Conservation (phyloP, 768 basidiomycete genomes). For the Suillus variegatus region DNA sequence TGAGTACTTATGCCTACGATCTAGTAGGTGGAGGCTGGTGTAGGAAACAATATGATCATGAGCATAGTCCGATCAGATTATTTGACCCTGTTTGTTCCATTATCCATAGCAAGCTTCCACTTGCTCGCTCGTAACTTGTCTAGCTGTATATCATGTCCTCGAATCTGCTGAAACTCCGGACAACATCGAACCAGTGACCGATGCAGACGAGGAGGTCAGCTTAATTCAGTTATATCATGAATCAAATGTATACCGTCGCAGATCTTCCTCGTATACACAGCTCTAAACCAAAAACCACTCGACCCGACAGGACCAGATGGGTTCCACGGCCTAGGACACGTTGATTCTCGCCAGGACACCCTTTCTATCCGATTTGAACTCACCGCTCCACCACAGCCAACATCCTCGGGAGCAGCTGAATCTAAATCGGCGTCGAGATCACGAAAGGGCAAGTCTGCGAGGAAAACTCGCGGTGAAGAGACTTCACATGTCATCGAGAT, state of each 20-base stretch:
- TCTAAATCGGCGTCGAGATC: constrained; percentile 16
- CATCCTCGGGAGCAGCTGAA: constrained; percentile 6
- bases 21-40: no score
- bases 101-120: not conserved
- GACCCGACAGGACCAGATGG: constrained; percentile 31
- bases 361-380: constrained; percentile 60
- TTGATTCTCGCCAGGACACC: constrained; percentile 61
- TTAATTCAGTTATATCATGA: not conserved
- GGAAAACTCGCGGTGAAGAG: constrained; percentile 10
- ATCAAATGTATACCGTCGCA: constrained; percentile 13
- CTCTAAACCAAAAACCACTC: constrained; percentile 25
- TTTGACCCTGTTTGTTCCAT: not conserved
- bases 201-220: constrained; percentile 75
- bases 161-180: constrained; percentile 36
- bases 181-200: constrained; percentile 47
- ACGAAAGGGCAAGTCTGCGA: constrained; percentile 29
- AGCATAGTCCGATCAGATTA: not conserved
- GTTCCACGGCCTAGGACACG: constrained; percentile 61
- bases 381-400: constrained; percentile 16
- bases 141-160: not conserved
- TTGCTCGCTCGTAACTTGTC: not conserved
- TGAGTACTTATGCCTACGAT: not conserved
- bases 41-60: no score
- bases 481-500: constrained; percentile 46
- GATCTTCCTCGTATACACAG: constrained; percentile 44